Evolutionary conservation across 352 stramenopile genomes (phyloP).

Genomic region (Bremia lactucae): DNA sequence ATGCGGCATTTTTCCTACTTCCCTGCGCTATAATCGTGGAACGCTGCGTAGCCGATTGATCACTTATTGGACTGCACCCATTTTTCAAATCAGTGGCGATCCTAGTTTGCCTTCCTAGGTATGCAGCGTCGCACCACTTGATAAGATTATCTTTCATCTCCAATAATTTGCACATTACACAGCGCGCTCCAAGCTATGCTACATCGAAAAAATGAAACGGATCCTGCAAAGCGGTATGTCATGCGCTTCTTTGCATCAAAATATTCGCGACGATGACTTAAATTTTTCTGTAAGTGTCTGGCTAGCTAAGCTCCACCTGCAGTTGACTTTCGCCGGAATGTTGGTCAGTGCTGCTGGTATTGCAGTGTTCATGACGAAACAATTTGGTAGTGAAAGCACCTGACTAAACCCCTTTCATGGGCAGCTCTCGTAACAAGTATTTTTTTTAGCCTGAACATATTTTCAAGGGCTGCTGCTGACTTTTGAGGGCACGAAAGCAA

Average conservation of each 20-base stretch:
- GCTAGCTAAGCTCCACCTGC: conserved; percentile 47
- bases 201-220: conserved; percentile 30
- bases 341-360: conserved; percentile 29
- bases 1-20: conserved; percentile 36
- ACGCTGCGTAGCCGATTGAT: conserved; percentile 32
- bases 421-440: conserved; percentile 32
- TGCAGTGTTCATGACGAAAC: conserved; percentile 33
- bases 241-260: neutral
- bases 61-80: conserved; percentile 45
- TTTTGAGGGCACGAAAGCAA: conserved; percentile 33
- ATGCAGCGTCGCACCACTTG: neutral
- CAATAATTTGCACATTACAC: conserved; percentile 1
- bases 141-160: conserved; percentile 3
- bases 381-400: conserved; percentile 19
- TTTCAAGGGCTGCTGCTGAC: conserved; percentile 57
- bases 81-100: conserved; percentile 39
- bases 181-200: conserved; percentile 50
- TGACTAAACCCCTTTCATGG: conserved; percentile 45
- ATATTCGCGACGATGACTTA: conserved; percentile 1
- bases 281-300: conserved; percentile 19
- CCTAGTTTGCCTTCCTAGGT: conserved; percentile 45
- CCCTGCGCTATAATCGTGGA: conserved; percentile 34
- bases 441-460: conserved; percentile 55
- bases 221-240: conserved; percentile 29
- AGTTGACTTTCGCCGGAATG: conserved; percentile 29